Base-by-base conservation (phyloP, 2,329 filamentous ascomycete species). In the Colletotrichum sp. region DNA sequence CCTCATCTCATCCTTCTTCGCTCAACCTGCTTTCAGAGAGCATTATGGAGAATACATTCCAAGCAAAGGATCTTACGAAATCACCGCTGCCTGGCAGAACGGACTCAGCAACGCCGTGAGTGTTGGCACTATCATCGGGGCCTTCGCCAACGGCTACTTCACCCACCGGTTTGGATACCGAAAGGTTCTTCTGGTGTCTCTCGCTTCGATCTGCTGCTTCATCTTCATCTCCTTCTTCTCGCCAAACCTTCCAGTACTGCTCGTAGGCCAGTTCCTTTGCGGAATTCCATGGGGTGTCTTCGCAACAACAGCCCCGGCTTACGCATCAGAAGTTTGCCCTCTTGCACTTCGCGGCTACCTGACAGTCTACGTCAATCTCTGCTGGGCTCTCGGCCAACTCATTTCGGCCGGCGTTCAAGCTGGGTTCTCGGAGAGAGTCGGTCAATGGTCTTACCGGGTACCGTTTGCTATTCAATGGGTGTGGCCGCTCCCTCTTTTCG, bases 21-120 rank as follows among this genome's bases (percentile, higher is more conserved):
- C 82, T 3, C 84, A 83, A 61, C 85, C 81, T 1, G 78, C 81
- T n/a, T 86, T 86, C 30, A 77, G 79, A 36, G 75, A 78, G 4
- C 78, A 80, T 30, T 83, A 80, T 52, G 81, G 81, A 71, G 76
- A 78, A 19, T 79, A 80, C 25, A 15, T 57, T 11, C 25, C 52
- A 25, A 29, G 22, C 11, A 78, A 49, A 73, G 78, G 19, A 71
- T 74, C 57, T 6, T 84, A 83, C 67, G 82, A 90, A 76, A 82
- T 91, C 27, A 82, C 86, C 0, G 86, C 87, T 0, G 78, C 85
- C 1, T 91, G 90, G 90, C 89, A 90, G 79, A 85, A 87, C 5
- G 88, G 85, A 0, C 81, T 91, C 1, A 82, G 83, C 30, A 88
- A 88, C 34, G 88, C 84, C 2, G 82, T 86, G 0, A 81, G 83